Conservation (phyloP, 2,329 filamentous ascomycete genomes). For the Thielaviopsis euricoi region DNA sequence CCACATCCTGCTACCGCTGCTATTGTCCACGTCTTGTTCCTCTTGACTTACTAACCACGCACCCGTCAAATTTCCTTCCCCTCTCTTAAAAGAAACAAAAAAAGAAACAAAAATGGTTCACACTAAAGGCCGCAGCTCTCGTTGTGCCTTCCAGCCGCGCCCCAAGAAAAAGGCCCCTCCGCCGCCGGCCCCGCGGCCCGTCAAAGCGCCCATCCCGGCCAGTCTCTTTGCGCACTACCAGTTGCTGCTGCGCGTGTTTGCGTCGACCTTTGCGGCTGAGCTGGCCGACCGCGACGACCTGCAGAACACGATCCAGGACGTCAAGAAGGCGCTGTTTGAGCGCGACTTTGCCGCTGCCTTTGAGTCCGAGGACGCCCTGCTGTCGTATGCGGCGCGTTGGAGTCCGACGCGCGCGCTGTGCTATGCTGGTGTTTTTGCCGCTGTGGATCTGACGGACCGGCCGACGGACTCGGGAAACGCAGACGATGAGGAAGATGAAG, state of each 20-base stretch:
- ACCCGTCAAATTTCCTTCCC: too few species aligned
- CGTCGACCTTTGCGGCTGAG: constrained; percentile 39
- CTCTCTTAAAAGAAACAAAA: too few species aligned
- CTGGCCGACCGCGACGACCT: constrained; percentile 29
- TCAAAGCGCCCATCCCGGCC: constrained; percentile 1
- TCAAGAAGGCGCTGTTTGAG: constrained; percentile 74
- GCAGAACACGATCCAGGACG: constrained; percentile 49
- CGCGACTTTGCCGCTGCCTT: constrained; percentile 76
- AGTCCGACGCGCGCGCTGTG: constrained; percentile 72
- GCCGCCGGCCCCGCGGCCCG: neutral
- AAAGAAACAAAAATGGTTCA: constrained; percentile 1
- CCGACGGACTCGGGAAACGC: neutral
- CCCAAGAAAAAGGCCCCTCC: constrained; percentile 8
- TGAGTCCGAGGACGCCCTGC: constrained; percentile 49
- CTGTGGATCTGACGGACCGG: neutral
- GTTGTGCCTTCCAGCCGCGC: constrained; percentile 11
- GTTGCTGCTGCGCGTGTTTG: constrained; percentile 53
- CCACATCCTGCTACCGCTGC: too few species aligned
- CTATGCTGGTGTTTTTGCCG: constrained; percentile 46
- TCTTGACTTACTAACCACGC: too few species aligned
- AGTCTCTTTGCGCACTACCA: constrained; percentile 7
- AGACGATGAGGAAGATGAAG: constrained; percentile 1
- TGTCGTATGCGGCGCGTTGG: constrained; percentile 80
- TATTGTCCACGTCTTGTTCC: too few species aligned
- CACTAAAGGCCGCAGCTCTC: constrained; percentile 10